A percentile compares a stretch with the other conserved stretches of the same genome.
These are phyloP conservation scores for Myxozyma mucilagina DNA, from an alignment of 805 yeast species.

Conservation along the genomic window DNA sequence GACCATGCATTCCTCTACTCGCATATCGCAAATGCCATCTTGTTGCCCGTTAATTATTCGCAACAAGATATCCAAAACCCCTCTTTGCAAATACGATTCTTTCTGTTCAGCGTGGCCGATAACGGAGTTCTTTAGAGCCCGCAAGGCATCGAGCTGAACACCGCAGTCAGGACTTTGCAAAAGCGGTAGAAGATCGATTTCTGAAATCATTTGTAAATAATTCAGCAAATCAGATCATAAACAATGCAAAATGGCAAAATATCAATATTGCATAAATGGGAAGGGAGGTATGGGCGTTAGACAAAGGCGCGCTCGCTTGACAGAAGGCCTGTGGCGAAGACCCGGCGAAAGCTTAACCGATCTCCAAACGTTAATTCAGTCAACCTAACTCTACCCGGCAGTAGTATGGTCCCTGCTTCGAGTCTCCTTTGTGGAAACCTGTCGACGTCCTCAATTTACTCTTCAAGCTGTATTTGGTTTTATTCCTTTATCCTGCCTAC, in stretches of 20 bases:
- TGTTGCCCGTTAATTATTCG: constrained; percentile 32
- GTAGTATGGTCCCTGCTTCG: not conserved
- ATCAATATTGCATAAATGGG: not conserved
- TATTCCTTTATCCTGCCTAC: too few species aligned
- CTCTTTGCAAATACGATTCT: constrained; percentile 32
- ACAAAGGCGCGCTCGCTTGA: not conserved
- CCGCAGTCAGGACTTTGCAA: constrained; percentile 16
- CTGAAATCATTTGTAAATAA: constrained; percentile 21
- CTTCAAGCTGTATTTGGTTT: too few species aligned
- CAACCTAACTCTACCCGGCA: not conserved
- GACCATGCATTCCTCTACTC: constrained; percentile 22
- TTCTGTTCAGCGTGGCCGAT: constrained; percentile 42
- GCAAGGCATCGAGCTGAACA: constrained; percentile 30
- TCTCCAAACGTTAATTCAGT: constrained; percentile 3
- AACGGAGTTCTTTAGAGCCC: constrained; percentile 37
- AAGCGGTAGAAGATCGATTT: constrained; percentile 19
- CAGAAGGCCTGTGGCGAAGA: not conserved
- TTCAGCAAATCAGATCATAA: not conserved
- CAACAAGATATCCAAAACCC: constrained; percentile 33
- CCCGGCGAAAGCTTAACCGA: not conserved
- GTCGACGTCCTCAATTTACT: too few species aligned
- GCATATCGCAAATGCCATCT: constrained; percentile 5
- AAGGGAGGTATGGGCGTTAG: not conserved
- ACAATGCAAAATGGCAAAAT: too few species aligned
- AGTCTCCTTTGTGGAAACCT: not conserved